Percentiles rank a stretch among this genome's conserved stretches.
These are phyloP conservation scores for Asterionellopsis glacialis DNA, from an alignment of 108 stramenopile genomes.

Conservation along the genomic window DNA sequence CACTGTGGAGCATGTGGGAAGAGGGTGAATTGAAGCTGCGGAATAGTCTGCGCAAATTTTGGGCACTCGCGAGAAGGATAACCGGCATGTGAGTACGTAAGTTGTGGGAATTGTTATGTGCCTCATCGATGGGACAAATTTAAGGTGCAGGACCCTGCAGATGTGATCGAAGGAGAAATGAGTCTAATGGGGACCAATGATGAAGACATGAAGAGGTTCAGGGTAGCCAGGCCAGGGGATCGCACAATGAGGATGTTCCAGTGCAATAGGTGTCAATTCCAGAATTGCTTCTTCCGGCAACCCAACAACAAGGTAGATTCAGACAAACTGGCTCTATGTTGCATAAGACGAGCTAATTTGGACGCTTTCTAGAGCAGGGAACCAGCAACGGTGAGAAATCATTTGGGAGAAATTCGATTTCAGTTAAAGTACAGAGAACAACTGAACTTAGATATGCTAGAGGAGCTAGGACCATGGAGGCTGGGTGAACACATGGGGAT, in stretches of 20 bases:
- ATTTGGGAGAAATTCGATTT: neutral
- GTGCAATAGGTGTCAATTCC: slow-evolving; percentile 45
- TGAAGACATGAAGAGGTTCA: slow-evolving; percentile 14
- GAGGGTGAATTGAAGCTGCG: too few species aligned
- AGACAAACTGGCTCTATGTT: neutral
- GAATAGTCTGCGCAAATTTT: slow-evolving; percentile 48
- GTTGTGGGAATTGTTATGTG: slow-evolving; percentile 36
- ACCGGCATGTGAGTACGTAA: slow-evolving; percentile 23
- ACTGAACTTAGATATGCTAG: neutral
- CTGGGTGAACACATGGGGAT: slow-evolving; percentile 16
- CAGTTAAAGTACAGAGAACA: neutral
- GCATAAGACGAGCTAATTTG: slow-evolving; percentile 35
- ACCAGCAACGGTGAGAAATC: slow-evolving; percentile 24
- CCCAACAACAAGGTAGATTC: slow-evolving; percentile 1
- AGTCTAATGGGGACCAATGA: neutral
- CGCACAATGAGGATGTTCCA: slow-evolving; percentile 34
- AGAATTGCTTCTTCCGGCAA: slow-evolving; percentile 18
- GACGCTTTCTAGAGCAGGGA: slow-evolving; percentile 48
- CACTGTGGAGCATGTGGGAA: slow-evolving; percentile 4
- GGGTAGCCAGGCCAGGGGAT: slow-evolving; percentile 23
- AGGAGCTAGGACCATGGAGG: too few species aligned
- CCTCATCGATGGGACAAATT: neutral
- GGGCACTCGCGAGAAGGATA: slow-evolving; percentile 8
- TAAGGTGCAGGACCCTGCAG: too few species aligned
- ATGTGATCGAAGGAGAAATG: slow-evolving; percentile 13